Conservation (phyloP, 108 stramenopile genomes). For the Cylindrotheca fusiformis region DNA sequence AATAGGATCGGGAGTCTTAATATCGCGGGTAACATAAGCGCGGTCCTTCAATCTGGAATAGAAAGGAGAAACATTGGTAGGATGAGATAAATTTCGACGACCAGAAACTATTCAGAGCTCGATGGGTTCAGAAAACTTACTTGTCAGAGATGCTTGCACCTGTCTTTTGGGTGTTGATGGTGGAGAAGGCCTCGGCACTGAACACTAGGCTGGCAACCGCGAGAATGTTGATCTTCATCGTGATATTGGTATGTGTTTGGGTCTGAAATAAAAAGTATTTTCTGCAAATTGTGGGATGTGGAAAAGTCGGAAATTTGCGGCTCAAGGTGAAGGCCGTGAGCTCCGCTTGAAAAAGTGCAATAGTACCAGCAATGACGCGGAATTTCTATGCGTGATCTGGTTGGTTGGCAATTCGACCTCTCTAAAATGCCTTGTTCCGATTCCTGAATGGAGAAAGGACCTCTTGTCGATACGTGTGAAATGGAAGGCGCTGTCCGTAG, state of each 20-base stretch:
- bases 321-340: no score
- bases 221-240: conserved; percentile 39
- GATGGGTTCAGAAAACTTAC: neutral
- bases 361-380: no score
- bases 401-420: no score
- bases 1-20: conserved; percentile 79
- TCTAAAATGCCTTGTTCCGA: no score
- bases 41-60: conserved; percentile 23
- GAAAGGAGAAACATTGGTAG: neutral
- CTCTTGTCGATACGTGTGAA: no score
- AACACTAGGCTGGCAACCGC: conserved; percentile 29
- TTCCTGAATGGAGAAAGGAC: no score
- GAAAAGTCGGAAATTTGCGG: no score
- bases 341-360: no score
- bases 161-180: conserved; percentile 12
- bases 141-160: neutral
- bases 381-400: no score
- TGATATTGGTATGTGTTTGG: conserved; percentile 4
- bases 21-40: conserved; percentile 58
- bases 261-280: neutral
- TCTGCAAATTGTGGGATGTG: no score
- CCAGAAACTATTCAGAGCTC: neutral
- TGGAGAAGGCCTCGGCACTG: conserved; percentile 35
- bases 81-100: no score
- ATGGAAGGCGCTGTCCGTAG: no score